These are phyloP conservation scores for Exophiala dermatitidis DNA, from an alignment of 2,329 filamentous ascomycete genomes.

Conservation along the genomic window DNA sequence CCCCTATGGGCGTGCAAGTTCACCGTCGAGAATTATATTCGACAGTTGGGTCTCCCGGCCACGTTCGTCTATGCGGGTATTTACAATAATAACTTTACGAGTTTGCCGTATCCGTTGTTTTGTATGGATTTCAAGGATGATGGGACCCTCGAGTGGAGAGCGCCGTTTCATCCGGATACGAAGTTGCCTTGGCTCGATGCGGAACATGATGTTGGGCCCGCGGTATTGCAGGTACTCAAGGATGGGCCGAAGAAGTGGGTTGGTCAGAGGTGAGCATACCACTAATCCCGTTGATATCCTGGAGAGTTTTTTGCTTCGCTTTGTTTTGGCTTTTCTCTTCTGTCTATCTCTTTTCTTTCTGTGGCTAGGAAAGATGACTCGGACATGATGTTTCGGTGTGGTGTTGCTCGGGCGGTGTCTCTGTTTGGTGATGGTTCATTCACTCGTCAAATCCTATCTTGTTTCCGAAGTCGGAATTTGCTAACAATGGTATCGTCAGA, in stretches of 20 bases:
- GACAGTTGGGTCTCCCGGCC: slow-evolving; percentile 70
- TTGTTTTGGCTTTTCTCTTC: no score
- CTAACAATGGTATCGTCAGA: slow-evolving; percentile 36
- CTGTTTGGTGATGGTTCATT: no score
- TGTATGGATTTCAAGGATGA: slow-evolving; percentile 84
- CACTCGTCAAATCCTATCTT: neutral
- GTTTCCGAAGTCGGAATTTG: neutral
- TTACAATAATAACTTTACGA: slow-evolving; percentile 99
- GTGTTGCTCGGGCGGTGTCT: no score
- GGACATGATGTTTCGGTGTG: no score
- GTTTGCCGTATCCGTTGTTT: slow-evolving; percentile 83
- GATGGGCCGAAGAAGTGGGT: slow-evolving; percentile 83
- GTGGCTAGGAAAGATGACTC: no score
- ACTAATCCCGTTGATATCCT: neutral
- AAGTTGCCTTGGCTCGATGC: slow-evolving; percentile 93
- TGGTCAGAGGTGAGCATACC: slow-evolving; percentile 55
- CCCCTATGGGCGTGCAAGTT: slow-evolving; percentile 92
- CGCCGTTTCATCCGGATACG: slow-evolving; percentile 83
- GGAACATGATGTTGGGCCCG: slow-evolving; percentile 90
- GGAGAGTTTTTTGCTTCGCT: no score
- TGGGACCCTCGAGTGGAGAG: slow-evolving; percentile 84
- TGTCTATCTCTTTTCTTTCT: no score
- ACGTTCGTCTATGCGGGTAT: slow-evolving; percentile 96
- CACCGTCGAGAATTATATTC: slow-evolving; percentile 83
- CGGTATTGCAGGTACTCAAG: slow-evolving; percentile 89